Evolutionary conservation across 352 stramenopile species (phyloP).

Genomic region (Pythium periplocum): DNA sequence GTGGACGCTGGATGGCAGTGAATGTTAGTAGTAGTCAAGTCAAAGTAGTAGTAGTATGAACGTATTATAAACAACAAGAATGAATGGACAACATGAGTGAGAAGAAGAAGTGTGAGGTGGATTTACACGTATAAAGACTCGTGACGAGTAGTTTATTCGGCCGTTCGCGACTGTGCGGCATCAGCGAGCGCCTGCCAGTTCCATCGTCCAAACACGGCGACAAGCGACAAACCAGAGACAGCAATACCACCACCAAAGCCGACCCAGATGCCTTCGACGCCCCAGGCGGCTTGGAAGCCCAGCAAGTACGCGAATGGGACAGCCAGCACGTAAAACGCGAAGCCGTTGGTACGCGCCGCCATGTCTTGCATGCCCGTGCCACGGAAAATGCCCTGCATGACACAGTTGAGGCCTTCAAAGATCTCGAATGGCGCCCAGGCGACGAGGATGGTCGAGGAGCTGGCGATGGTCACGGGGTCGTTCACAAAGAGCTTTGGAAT

Average conservation of each 20-base stretch:
- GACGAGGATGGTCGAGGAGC: slow-evolving; percentile 37
- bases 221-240: slow-evolving; percentile 22
- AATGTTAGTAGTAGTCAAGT: no score
- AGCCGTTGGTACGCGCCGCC: slow-evolving; percentile 57
- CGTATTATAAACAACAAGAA: no score
- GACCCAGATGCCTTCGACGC: slow-evolving; percentile 73
- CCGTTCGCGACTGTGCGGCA: slow-evolving; percentile 26
- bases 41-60: no score
- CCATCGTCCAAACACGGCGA: slow-evolving; percentile 25
- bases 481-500: slow-evolving; percentile 55
- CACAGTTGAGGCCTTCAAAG: slow-evolving; percentile 65
- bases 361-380: slow-evolving; percentile 65
- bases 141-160: slow-evolving; percentile 5
- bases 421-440: slow-evolving; percentile 69
- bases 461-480: slow-evolving; percentile 28
- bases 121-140: no score
- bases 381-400: slow-evolving; percentile 71
- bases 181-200: slow-evolving; percentile 35
- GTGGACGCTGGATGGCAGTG: no score
- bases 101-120: no score
- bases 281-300: slow-evolving; percentile 39
- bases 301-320: slow-evolving; percentile 61
- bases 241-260: slow-evolving; percentile 62
- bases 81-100: no score
- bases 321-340: slow-evolving; percentile 76